Conservation (phyloP, 805 yeast species). For the Pichia gijzeniarum region DNA sequence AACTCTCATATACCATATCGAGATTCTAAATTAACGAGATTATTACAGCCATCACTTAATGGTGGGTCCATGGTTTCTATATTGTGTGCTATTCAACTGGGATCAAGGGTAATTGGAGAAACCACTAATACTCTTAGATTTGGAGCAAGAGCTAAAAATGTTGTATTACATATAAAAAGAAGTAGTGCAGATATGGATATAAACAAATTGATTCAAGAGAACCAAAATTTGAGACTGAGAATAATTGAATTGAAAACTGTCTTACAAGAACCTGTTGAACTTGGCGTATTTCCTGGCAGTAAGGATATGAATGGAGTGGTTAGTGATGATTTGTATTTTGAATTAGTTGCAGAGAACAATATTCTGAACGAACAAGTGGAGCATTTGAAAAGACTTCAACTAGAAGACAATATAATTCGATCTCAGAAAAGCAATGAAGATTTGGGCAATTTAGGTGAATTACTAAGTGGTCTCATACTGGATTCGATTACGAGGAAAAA, state of each 20-base stretch:
- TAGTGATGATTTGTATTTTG: conserved; percentile 16
- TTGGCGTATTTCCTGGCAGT: neutral
- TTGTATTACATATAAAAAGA: conserved; percentile 59
- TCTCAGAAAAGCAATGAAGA: conserved; percentile 1
- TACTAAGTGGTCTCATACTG: neutral
- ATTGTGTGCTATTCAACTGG: conserved; percentile 78
- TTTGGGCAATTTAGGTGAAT: neutral
- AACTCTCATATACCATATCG: conserved; percentile 76
- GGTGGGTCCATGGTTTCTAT: conserved; percentile 82
- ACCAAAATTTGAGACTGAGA: conserved; percentile 57
- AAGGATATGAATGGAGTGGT: neutral
- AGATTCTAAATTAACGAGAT: conserved; percentile 85
- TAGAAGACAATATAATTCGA: conserved; percentile 4
- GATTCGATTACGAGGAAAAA: conserved; percentile 1
- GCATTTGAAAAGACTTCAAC: conserved; percentile 59
- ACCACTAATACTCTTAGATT: conserved; percentile 83
- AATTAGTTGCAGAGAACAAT: conserved; percentile 53
- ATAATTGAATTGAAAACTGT: conserved; percentile 33
- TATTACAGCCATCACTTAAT: conserved; percentile 85
- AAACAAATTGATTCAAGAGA: conserved; percentile 48
- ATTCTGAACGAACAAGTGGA: conserved; percentile 62
- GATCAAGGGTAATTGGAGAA: conserved; percentile 57
- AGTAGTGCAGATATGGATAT: conserved; percentile 47
- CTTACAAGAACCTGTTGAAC: neutral
- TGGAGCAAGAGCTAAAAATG: conserved; percentile 89